These are phyloP conservation scores for Macrocybe gigantea DNA, from an alignment of 768 basidiomycete species.

Conservation along the genomic window DNA sequence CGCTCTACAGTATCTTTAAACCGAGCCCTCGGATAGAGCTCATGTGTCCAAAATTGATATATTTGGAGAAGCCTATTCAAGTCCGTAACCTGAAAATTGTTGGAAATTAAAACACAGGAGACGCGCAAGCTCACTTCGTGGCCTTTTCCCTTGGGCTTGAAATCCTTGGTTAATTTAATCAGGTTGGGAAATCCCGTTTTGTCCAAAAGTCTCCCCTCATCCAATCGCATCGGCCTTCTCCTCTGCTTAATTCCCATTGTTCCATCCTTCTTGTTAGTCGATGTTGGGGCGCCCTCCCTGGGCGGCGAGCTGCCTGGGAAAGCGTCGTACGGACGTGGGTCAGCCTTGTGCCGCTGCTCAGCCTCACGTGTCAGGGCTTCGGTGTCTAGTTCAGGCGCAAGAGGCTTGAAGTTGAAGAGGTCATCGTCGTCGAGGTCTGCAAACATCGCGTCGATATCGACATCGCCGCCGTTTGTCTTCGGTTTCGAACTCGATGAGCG, in stretches of 20 bases:
- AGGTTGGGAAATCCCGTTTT: conserved; percentile 76
- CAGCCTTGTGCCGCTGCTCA: conserved; percentile 32
- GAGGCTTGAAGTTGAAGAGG: conserved; percentile 33
- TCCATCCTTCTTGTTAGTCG: conserved; percentile 19
- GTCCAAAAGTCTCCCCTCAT: conserved; percentile 71
- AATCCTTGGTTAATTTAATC: conserved; percentile 68
- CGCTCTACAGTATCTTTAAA: conserved; percentile 83
- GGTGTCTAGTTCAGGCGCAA: conserved; percentile 48
- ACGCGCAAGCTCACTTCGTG: conserved; percentile 60
- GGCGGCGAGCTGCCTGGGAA: conserved; percentile 47
- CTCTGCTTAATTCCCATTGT: conserved; percentile 34
- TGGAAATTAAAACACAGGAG: not conserved
- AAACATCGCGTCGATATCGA: conserved; percentile 42
- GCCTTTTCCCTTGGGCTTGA: conserved; percentile 84
- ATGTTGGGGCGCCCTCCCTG: conserved; percentile 23
- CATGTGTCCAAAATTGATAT: conserved; percentile 95
- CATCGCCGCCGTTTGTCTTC: conserved; percentile 29
- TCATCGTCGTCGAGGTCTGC: conserved; percentile 30
- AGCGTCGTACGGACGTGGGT: conserved; percentile 35
- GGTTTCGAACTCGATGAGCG: conserved; percentile 1
- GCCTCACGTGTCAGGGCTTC: conserved; percentile 50
- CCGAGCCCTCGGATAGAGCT: conserved; percentile 82
- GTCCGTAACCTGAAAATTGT: conserved; percentile 59
- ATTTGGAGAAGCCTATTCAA: conserved; percentile 72
- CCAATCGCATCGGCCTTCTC: conserved; percentile 53